These are phyloP conservation scores for Artemisia argyi DNA, from an alignment of 129 eudicot species.

Conservation along the genomic window DNA sequence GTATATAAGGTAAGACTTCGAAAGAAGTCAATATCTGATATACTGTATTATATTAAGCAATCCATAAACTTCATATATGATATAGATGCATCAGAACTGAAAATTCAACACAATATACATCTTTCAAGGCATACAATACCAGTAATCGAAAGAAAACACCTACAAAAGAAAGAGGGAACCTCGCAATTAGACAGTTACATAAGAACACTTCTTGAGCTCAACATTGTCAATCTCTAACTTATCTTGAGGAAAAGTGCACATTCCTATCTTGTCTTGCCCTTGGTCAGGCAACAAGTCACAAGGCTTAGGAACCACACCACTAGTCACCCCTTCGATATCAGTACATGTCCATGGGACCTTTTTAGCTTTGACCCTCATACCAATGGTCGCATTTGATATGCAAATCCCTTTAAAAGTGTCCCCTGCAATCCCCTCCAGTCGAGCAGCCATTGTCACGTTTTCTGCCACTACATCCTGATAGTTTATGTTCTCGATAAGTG, in stretches of 20 bases:
- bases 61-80: too few species aligned
- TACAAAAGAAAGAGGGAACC: constrained; percentile 3
- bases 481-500: constrained; percentile 58
- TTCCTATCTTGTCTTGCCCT: constrained; percentile 47
- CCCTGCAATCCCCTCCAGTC: constrained; percentile 66
- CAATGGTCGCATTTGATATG: constrained; percentile 66
- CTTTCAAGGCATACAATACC: constrained; percentile 23
- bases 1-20: too few species aligned
- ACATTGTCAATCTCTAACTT: constrained; percentile 41
- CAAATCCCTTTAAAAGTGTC: constrained; percentile 78
- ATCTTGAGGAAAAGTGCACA: constrained; percentile 58
- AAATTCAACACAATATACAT: constrained; percentile 4
- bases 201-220: constrained; percentile 48
- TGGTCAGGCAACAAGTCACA: constrained; percentile 63
- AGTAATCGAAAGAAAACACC: background rate
- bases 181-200: constrained; percentile 17
- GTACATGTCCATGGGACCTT: constrained; percentile 81
- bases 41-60: too few species aligned
- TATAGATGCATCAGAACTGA: too few species aligned
- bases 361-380: constrained; percentile 67
- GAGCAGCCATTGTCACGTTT: constrained; percentile 68
- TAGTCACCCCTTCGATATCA: constrained; percentile 59
- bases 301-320: constrained; percentile 66
- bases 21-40: too few species aligned
- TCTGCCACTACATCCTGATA: constrained; percentile 69